These are phyloP conservation scores for Penicillium macrosclerotiorum DNA, from an alignment of 495 filamentous ascomycete genomes.

Conservation along the genomic window DNA sequence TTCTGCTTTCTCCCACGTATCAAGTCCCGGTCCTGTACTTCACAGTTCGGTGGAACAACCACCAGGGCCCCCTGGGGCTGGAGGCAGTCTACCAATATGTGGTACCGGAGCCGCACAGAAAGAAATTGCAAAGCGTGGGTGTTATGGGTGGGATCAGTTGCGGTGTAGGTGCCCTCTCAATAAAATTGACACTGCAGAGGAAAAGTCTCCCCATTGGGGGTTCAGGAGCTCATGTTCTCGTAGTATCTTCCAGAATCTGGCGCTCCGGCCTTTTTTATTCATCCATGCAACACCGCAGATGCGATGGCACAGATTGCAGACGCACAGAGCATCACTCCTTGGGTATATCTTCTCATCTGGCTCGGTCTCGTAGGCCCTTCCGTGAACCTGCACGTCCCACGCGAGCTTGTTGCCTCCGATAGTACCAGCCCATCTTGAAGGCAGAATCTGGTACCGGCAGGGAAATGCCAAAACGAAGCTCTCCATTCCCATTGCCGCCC, in stretches of 20 bases:
- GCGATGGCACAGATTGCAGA: slow-evolving; percentile 57
- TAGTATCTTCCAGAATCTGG: slow-evolving; percentile 79
- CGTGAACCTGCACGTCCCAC: slow-evolving; percentile 70
- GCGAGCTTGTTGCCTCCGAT: slow-evolving; percentile 35
- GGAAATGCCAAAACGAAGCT: not conserved
- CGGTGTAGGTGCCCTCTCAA: slow-evolving; percentile 55
- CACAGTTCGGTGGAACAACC: slow-evolving; percentile 56
- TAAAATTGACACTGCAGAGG: not conserved
- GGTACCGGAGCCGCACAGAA: slow-evolving; percentile 62
- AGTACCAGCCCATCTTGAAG: slow-evolving; percentile 19
- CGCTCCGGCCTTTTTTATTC: slow-evolving; percentile 74
- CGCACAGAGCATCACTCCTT: slow-evolving; percentile 49
- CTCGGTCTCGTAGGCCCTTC: slow-evolving; percentile 71
- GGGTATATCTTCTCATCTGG: slow-evolving; percentile 77
- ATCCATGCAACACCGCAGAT: slow-evolving; percentile 82
- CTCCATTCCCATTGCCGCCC: not conserved
- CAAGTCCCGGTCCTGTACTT: slow-evolving; percentile 54
- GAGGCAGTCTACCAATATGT: slow-evolving; percentile 67
- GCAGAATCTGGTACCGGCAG: slow-evolving; percentile 6
- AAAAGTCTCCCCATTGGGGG: not conserved
- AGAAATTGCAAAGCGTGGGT: slow-evolving; percentile 55
- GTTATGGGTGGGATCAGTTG: slow-evolving; percentile 74
- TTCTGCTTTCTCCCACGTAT: slow-evolving; percentile 48
- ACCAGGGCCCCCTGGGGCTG: slow-evolving; percentile 58
- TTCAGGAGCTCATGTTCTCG: slow-evolving; percentile 39